These are phyloP conservation scores for Mycena vulgaris DNA, from an alignment of 768 basidiomycete species.

Conservation along the genomic window DNA sequence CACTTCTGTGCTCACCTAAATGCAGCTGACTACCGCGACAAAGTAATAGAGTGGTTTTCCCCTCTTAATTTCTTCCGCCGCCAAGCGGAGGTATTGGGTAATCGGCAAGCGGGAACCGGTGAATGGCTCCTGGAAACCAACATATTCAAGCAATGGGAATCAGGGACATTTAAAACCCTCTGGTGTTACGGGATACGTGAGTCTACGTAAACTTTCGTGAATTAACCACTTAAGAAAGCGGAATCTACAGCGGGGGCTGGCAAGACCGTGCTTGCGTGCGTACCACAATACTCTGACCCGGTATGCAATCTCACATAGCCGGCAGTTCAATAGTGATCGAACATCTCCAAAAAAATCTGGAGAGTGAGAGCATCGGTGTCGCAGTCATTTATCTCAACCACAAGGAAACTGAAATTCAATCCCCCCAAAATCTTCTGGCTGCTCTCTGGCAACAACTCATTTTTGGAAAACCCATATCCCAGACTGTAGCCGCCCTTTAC, in stretches of 20 bases:
- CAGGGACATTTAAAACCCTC: neutral
- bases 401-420: neutral
- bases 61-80: neutral
- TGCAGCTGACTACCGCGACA: neutral
- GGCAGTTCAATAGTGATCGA: neutral
- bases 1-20: neutral
- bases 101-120: neutral
- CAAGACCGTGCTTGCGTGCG: neutral
- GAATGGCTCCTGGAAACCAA: neutral
- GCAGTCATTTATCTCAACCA: neutral
- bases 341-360: neutral
- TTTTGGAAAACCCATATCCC: neutral
- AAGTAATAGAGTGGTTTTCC: neutral
- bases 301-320: too few relatives aligned
- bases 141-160: neutral
- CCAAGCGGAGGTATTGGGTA: neutral
- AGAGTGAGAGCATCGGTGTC: neutral
- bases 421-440: neutral
- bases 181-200: neutral
- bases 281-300: too few relatives aligned
- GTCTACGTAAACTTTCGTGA: neutral
- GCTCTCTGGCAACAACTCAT: neutral
- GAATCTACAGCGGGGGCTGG: neutral
- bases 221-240: neutral
- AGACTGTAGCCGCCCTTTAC: neutral